These are phyloP conservation scores for Sporobolomyces phaffii DNA, from an alignment of 768 basidiomycete genomes.

Conservation along the genomic window DNA sequence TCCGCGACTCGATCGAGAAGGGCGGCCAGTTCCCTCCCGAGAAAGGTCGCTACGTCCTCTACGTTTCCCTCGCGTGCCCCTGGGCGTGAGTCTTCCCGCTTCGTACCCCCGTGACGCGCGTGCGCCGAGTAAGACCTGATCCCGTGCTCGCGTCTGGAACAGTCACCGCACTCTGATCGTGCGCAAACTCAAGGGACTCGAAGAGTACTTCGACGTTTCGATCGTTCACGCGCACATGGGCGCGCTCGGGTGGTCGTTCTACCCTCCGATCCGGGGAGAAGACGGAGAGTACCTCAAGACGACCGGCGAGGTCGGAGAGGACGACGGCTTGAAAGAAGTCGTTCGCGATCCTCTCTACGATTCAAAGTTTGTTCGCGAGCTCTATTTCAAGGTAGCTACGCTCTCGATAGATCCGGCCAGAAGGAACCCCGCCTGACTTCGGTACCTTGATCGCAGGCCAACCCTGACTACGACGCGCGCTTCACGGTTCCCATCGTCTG, in stretches of 20 bases:
- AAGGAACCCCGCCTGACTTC: no score
- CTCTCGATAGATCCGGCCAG: no score
- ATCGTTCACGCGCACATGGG: slow-evolving; percentile 84
- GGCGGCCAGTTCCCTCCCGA: slow-evolving; percentile 67
- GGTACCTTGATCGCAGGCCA: no score
- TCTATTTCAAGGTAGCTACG: slow-evolving; percentile 79
- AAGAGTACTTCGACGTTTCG: slow-evolving; percentile 72
- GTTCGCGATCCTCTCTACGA: slow-evolving; percentile 47
- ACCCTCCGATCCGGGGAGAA: slow-evolving; percentile 33
- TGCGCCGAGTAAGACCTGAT: neutral
- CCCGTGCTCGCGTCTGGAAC: neutral
- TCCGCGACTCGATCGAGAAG: slow-evolving; percentile 56
- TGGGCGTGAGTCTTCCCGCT: slow-evolving; percentile 63
- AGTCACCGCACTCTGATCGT: slow-evolving; percentile 74
- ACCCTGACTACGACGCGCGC: slow-evolving; percentile 42
- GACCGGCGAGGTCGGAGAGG: slow-evolving; percentile 50
- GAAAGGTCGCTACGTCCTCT: slow-evolving; percentile 81
- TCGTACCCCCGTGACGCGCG: neutral
- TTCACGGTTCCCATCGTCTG: slow-evolving; percentile 87
- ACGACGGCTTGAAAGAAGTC: slow-evolving; percentile 67
- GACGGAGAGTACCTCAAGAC: slow-evolving; percentile 31
- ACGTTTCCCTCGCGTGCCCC: slow-evolving; percentile 80
- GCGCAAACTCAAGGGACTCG: slow-evolving; percentile 84
- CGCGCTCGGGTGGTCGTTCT: slow-evolving; percentile 44
- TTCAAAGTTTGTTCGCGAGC: slow-evolving; percentile 64